Percentiles rank a stretch among this genome's conserved stretches.
Conservation (phyloP, 1,284 basidiomycete genomes). For the Fomitopsis pinicola region DNA sequence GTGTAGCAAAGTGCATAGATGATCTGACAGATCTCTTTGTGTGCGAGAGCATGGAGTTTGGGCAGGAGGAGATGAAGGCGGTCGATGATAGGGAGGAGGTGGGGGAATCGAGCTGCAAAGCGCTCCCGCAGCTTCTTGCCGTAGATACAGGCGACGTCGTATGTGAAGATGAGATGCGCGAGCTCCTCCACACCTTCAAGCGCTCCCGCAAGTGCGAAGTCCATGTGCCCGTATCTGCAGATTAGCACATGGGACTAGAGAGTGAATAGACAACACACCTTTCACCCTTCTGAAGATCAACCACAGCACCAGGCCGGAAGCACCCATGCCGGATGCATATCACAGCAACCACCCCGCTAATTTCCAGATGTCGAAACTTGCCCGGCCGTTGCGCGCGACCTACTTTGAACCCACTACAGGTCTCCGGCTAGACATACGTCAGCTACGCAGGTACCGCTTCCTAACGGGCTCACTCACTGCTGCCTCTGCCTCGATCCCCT, state of each 20-base stretch:
- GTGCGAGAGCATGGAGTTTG: constrained; percentile 3
- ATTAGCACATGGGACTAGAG: not conserved
- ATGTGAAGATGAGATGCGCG: not conserved
- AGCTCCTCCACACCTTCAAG: not conserved
- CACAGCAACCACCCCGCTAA: constrained; percentile 16
- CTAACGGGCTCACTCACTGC: not conserved
- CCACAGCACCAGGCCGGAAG: not conserved
- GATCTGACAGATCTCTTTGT: constrained; percentile 6
- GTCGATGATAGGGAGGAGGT: not conserved
- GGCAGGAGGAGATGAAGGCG: constrained; percentile 3
- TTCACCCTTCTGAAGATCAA: not conserved
- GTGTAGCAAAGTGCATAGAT: not conserved
- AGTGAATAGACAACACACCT: not conserved
- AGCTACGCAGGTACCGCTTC: not conserved
- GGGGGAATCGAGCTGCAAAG: not conserved
- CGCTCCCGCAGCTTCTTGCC: not conserved
- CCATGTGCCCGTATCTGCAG: not conserved
- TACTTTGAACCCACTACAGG: not conserved
- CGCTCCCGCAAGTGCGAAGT: not conserved
- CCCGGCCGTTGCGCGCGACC: too few species aligned
- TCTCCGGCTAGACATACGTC: not conserved
- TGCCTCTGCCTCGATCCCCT: not conserved
- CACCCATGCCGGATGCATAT: not conserved
- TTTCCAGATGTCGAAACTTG: not conserved
- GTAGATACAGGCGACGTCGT: constrained; percentile 7